Conservation (phyloP, 345 rosid species). For the Abelmoschus esculentus region DNA sequence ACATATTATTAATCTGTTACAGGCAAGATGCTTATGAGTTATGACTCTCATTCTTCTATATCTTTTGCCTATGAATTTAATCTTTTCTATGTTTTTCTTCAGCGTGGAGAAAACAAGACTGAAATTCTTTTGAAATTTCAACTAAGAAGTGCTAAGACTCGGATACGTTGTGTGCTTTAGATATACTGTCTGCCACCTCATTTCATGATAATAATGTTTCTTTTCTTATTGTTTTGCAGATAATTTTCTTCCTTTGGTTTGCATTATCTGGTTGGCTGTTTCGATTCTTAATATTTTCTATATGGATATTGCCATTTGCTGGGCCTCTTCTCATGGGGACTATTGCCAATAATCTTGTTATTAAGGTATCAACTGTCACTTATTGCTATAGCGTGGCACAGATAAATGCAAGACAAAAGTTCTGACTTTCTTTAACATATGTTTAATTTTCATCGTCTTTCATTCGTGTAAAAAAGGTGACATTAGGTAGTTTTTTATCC, state of each 20-base stretch:
- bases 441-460: not conserved
- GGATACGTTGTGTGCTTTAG: not conserved
- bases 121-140: not conserved
- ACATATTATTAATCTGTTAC: not conserved
- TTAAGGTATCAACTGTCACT: slow-evolving; percentile 48
- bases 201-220: not conserved
- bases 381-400: not conserved
- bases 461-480: not conserved
- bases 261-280: slow-evolving; percentile 95
- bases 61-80: not conserved
- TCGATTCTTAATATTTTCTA: slow-evolving; percentile 58
- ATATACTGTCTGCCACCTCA: not conserved
- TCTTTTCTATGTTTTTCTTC: not conserved
- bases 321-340: slow-evolving; percentile 93
- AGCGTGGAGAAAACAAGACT: not conserved
- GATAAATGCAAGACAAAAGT: not conserved
- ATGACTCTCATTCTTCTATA: not conserved
- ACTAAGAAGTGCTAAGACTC: not conserved
- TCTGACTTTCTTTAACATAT: not conserved
- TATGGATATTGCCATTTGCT: slow-evolving; percentile 85
- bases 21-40: not conserved
- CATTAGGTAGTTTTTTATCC: not conserved
- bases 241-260: slow-evolving; percentile 84
- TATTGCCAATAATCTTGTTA: slow-evolving; percentile 76
- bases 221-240: slow-evolving; percentile 28